Evolutionary conservation across 768 basidiomycete genomes (phyloP), one percentile per base, ranked within the genome.

Genomic region (Pleurotus citrinopileatus): DNA sequence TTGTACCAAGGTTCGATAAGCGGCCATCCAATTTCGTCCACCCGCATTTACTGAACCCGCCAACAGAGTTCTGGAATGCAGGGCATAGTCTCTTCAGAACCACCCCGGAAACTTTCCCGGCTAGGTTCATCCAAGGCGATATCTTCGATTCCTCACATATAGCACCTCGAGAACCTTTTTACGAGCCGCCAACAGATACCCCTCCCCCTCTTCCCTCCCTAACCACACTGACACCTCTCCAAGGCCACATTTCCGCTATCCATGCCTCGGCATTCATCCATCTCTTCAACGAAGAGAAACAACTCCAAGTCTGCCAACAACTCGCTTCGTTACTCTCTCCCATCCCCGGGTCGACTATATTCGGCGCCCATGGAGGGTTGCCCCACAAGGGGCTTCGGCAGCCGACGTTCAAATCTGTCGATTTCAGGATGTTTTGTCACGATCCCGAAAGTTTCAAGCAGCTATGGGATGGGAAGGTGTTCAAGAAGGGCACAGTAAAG

Each of bases 51-150:
- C 27, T 47, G 17, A 47, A 34, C 2, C 32, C 32, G 10, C n/a
- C 17, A 26, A n/a, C 54, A 86, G 84, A 68, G 13, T 81, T 82
- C 56, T 87, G 84, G 84, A 71, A 80, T 4, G 70, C 78, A 3
- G 85, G 86, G 1, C 84, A 87, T 57, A 70, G 78, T 37, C 71
- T 88, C 15, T 89, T 86, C 68, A 73, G 65, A 47, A 73, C 78
- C 2, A 80, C 72, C 0, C 75, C 77, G 0, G 67, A 75, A 34
- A 72, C 75, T 0, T 86, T 81, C 65, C 79, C 82, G 1, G 80
- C 73, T 0, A 63, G 70, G 0, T 87, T 88, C 61, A 51, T 88
- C 12, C 65, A 73, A 10, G 86, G 85, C 0, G 75, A 88, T 55
- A 71, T 66, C 0, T 77, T 87, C 46, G 73, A 84, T 55, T 65